Conservation (phyloP, 257 asterid genomes). For the Solanum medicagineum region DNA sequence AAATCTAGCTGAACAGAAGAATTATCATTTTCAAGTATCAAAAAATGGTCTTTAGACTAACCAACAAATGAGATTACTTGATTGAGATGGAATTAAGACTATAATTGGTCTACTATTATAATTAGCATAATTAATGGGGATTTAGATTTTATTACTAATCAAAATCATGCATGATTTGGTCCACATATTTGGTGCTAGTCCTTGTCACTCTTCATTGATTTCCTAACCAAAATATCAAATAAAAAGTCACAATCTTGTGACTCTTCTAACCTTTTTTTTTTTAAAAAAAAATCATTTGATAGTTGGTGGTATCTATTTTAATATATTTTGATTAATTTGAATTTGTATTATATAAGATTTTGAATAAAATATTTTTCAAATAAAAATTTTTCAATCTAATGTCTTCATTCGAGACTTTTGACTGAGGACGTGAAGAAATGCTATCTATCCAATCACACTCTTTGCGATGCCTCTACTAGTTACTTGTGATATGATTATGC, state of each 20-base stretch:
- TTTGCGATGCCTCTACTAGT: neutral
- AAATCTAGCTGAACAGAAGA: neutral
- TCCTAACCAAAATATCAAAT: neutral
- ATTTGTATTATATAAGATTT: neutral
- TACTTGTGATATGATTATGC: neutral
- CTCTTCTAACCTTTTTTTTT: neutral
- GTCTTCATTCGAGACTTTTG: neutral
- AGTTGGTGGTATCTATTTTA: neutral
- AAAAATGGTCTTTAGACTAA: neutral
- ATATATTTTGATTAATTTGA: neutral
- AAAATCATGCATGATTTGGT: neutral
- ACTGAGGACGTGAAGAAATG: neutral
- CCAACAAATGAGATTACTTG: neutral
- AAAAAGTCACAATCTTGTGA: neutral
- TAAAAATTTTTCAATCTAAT: no score
- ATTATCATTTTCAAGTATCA: neutral
- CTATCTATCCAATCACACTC: no score
- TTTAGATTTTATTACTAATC: neutral
- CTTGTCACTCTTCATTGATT: neutral
- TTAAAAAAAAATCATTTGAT: neutral
- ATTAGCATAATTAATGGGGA: neutral
- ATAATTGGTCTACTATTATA: neutral
- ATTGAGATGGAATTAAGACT: neutral
- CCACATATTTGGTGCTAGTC: neutral
- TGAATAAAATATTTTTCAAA: rapidly evolving